phyloP scores from a whole-genome alignment of 192 early-diverging fungal species.

The Coemansia sp. region DNA sequence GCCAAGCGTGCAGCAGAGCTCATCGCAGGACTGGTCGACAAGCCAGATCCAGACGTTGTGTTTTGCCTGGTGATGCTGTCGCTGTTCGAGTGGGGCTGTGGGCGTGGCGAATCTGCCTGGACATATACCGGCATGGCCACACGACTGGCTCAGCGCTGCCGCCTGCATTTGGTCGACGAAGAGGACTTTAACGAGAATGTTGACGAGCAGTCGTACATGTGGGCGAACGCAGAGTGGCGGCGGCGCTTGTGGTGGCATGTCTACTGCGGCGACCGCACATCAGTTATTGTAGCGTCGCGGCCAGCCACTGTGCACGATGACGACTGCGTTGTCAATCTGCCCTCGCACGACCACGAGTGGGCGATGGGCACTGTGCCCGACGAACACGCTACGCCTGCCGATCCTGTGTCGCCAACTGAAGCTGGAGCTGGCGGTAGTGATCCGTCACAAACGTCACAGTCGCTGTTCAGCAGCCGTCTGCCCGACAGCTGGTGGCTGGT shows the following conservation, averaged over 20 bases:
- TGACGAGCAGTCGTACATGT: slow-evolving; percentile 29
- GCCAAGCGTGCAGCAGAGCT: slow-evolving; percentile 53
- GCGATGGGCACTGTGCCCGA: slow-evolving; percentile 25
- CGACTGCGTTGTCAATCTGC: slow-evolving; percentile 50
- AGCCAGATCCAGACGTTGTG: slow-evolving; percentile 51
- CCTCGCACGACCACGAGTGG: slow-evolving; percentile 54
- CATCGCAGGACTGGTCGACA: slow-evolving; percentile 41
- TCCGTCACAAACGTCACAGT: not conserved
- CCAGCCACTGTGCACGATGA: slow-evolving; percentile 53
- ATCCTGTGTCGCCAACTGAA: not conserved
- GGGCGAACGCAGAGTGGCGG: slow-evolving; percentile 48
- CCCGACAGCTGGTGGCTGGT: slow-evolving; percentile 51
- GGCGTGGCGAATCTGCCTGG: slow-evolving; percentile 56
- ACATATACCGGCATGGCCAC: slow-evolving; percentile 54
- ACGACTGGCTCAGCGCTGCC: slow-evolving; percentile 49
- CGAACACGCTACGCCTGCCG: not conserved
- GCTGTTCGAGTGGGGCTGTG: slow-evolving; percentile 55
- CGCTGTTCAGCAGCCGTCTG: slow-evolving; percentile 4
- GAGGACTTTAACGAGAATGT: slow-evolving; percentile 54
- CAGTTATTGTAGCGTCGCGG: slow-evolving; percentile 51
- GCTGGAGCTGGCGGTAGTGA: not conserved
- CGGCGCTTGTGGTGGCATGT: slow-evolving; percentile 54
- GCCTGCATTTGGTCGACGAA: slow-evolving; percentile 51
- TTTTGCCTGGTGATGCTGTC: slow-evolving; percentile 48
- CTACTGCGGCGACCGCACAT: slow-evolving; percentile 50